These are phyloP conservation scores for Cyclocybe aegerita DNA, from an alignment of 768 basidiomycete species.

Conservation along the genomic window DNA sequence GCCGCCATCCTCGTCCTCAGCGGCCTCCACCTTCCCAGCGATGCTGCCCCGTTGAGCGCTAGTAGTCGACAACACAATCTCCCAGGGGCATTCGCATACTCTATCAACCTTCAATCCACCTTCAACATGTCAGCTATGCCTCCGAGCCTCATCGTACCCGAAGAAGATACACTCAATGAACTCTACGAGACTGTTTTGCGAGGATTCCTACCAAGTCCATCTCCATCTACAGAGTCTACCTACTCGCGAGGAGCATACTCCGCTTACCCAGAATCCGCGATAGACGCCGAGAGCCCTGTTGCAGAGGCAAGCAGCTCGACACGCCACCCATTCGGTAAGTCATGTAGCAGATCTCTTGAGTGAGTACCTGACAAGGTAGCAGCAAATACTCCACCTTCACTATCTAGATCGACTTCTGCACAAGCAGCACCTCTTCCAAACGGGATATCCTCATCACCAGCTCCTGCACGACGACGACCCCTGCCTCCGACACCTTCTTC, in stretches of 20 bases:
- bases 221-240: conserved; percentile 5
- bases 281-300: conserved; percentile 8
- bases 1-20: too few relatives aligned
- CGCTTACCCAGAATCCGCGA: conserved; percentile 6
- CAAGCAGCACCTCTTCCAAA: too few relatives aligned
- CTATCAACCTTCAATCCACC: too few relatives aligned
- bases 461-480: conserved; percentile 12
- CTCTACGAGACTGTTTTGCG: conserved; percentile 19
- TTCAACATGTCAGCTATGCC: conserved; percentile 8
- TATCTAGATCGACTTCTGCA: neutral
- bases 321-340: neutral
- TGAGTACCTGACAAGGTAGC: neutral
- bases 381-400: conserved; percentile 11
- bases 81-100: too few relatives aligned
- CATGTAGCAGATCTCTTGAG: too few relatives aligned
- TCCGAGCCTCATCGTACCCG: conserved; percentile 1
- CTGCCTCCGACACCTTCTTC: conserved; percentile 17
- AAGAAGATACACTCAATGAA: conserved; percentile 18
- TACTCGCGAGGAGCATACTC: conserved; percentile 3
- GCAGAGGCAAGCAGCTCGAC: neutral
- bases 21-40: too few relatives aligned
- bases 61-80: too few relatives aligned
- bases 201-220: conserved; percentile 12
- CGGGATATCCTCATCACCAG: neutral
- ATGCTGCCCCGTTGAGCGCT: too few relatives aligned